phyloP scores from a whole-genome alignment of 352 stramenopile species.

The Globisporangium sylvaticum region DNA sequence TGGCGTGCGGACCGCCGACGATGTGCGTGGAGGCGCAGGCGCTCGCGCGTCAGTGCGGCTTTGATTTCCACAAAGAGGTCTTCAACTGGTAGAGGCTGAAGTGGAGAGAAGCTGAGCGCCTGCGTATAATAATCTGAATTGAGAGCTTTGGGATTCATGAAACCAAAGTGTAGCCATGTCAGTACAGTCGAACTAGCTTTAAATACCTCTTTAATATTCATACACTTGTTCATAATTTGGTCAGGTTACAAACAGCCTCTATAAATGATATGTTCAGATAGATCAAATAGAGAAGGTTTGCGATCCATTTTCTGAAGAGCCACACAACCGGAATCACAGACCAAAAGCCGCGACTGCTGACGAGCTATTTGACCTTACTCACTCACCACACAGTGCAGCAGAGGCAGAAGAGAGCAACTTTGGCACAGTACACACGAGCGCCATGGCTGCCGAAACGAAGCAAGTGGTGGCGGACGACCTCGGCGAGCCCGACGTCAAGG shows the following conservation, averaged over 20 bases:
- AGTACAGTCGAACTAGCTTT: background rate
- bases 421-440: background rate
- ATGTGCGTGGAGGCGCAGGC: slow-evolving; percentile 67
- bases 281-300: background rate
- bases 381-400: background rate
- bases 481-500: slow-evolving; percentile 63
- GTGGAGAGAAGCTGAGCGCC: background rate
- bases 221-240: too few species aligned
- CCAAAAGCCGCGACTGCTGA: background rate
- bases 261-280: too few species aligned
- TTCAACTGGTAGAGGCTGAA: slow-evolving; percentile 59
- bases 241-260: too few species aligned
- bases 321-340: background rate
- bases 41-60: slow-evolving; percentile 53
- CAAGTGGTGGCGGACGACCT: slow-evolving; percentile 38
- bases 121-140: too few species aligned
- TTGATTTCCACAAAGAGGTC: slow-evolving; percentile 84
- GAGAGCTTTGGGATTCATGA: too few species aligned
- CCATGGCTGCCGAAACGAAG: slow-evolving; percentile 24
- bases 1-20: slow-evolving; percentile 72
- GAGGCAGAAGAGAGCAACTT: background rate
- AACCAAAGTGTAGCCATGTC: background rate
- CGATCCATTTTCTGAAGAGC: background rate
- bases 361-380: background rate
- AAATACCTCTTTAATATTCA: background rate